Base-by-base conservation (phyloP, 2,329 filamentous ascomycete species). In the Annulohypoxylon truncatum region DNA sequence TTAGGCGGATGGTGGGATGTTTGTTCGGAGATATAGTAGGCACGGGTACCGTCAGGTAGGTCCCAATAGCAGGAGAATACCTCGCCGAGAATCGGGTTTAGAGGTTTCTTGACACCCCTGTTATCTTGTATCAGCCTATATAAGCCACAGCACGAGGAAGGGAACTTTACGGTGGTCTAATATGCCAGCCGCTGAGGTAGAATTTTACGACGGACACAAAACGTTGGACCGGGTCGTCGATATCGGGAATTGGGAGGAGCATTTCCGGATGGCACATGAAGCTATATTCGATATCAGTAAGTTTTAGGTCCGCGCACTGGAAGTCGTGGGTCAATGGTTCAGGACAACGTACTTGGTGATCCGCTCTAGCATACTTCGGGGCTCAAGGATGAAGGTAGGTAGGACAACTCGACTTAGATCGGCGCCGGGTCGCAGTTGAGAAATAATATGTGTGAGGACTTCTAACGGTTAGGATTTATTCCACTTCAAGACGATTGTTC, bases 251-350 rank as follows among this genome's bases (percentile, higher is more conserved):
- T 31, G 92, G 90, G 3, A 99, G 88, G 29, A 99, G 90, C 76
- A 94, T 96, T 81, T 99, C 96, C 40, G 96, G 96, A 78, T 99
- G 96, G 74, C 95, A 96, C 96, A 99, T 99, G 85, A 99, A 99
- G 84, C 94, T 97, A 77, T 60, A 28, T 42, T 61, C 44, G 12
- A 29, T 50, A 15, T 51, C 31, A 22, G 69, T 70, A 46, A 74
- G 73, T 44, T n/a, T 10, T 70, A 40, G 73, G 72, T 46, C 42
- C 9, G 54, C 48, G 52, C 38, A 33, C 44, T 33, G 24, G n/a
- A 51, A n/a, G 55, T 12, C 20, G n/a, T 15, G 33, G n/a, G 20
- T 10, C 13, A 33, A 58, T 31, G 15, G 13, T 24, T 56, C 28
- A 12, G 48, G 15, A 46, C 46, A 35, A 82, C 89, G 72, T 83